Evolutionary conservation across 768 basidiomycete genomes (phyloP), one percentile per base, ranked within the genome.

Genomic region (Agrocybe chaxingu): DNA sequence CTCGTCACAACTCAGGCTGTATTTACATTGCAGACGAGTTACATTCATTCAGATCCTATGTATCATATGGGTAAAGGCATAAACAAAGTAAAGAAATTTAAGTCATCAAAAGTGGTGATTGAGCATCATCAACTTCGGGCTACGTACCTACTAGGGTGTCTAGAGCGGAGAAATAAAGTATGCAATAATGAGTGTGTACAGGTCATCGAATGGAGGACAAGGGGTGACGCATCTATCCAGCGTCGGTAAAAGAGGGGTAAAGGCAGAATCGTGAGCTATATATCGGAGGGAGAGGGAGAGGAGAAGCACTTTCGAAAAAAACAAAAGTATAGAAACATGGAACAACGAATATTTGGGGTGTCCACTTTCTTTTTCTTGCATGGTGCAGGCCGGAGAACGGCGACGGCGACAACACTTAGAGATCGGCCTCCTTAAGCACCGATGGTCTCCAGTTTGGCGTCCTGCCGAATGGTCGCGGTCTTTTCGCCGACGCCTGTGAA

Each of bases 401-500:
- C 16, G 24, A 39, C 19, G 24, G 24, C 24, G 4, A 2, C 2
- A 4, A 4, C 24, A 24, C 24, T 2, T 2, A 47, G 32, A 18
- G 42, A 50, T 8, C 39, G 18, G 7, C 29, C 34, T 16, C 19
- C 54, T 62, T 50, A 69, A 41, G 61, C 68, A 40, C 61, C 60
- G 36, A 68, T 61, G 34, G 45, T 59, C 50, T 67, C 68, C 53
- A 66, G 57, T 52, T 57, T 53, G 30, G 62, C 66, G 3, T 51
- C 56, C 31, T 51, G 56, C 46, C 85, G 74, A 52, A 80, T 74
- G 46, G 71, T 69, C 52, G 66, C 72, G 40, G 78, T 70, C 61
- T 66, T 74, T 56, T 71, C 65, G 56, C 71, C 70, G 31, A 87
- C 76, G 37, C 75, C 73, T 3, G 61, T 70, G 70, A 98, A 89